Percentiles rank a stretch among this genome's conserved stretches.
These are phyloP conservation scores for Kodamaea fukazawae DNA, from an alignment of 805 yeast genomes.

Conservation along the genomic window DNA sequence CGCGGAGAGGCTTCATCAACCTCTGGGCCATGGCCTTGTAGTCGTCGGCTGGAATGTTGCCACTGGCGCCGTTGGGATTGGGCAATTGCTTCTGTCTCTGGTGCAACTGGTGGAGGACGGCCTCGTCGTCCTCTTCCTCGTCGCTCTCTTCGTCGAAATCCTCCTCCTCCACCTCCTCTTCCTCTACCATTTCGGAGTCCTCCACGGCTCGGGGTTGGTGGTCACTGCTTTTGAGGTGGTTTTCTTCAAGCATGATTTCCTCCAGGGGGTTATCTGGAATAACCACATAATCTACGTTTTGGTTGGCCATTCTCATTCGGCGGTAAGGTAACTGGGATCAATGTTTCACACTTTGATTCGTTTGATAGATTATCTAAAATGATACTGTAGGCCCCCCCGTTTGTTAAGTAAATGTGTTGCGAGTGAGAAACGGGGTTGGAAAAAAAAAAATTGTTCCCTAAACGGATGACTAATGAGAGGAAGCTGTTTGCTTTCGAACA, in stretches of 20 bases:
- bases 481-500: no score
- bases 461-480: no score
- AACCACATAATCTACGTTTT: constrained; percentile 10
- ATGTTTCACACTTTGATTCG: constrained; percentile 7
- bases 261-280: constrained; percentile 14
- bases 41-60: constrained; percentile 26
- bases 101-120: constrained; percentile 10
- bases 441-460: no score
- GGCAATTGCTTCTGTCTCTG: constrained; percentile 11
- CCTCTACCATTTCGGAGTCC: constrained; percentile 3
- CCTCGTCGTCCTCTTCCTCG: constrained; percentile 19
- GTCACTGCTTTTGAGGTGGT: not conserved
- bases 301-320: constrained; percentile 1
- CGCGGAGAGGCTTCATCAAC: constrained; percentile 38
- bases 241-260: constrained; percentile 10
- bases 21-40: constrained; percentile 25
- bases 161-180: constrained; percentile 11
- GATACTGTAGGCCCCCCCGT: no score
- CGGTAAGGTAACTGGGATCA: not conserved
- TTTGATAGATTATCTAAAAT: no score
- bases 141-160: constrained; percentile 17
- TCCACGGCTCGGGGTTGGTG: not conserved
- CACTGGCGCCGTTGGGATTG: constrained; percentile 7
- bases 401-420: no score
- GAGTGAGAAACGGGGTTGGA: no score